These are phyloP conservation scores for Arabidopsis suecica DNA, from an alignment of 345 rosid genomes.

Conservation along the genomic window DNA sequence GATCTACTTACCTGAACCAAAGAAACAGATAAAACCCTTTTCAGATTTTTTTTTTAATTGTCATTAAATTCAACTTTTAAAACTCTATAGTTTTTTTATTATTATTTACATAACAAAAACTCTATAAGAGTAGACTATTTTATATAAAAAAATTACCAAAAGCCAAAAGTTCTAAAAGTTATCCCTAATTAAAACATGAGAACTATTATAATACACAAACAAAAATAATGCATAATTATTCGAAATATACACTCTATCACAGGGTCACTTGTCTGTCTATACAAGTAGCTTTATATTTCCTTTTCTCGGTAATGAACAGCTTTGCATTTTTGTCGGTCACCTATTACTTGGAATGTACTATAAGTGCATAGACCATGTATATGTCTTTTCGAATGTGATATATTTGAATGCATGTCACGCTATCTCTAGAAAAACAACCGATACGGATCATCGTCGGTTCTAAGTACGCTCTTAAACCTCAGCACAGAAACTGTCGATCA, in stretches of 20 bases:
- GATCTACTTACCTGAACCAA: too few relatives aligned
- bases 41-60: too few relatives aligned
- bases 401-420: slow-evolving; percentile 29
- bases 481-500: not conserved
- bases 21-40: too few relatives aligned
- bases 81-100: too few relatives aligned
- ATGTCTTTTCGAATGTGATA: slow-evolving; percentile 19
- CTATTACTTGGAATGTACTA: slow-evolving; percentile 1
- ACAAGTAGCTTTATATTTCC: not conserved
- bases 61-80: too few relatives aligned
- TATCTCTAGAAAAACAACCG: not conserved
- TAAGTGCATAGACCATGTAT: slow-evolving; percentile 15
- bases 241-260: not conserved
- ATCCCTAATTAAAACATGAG: too few relatives aligned
- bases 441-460: not conserved
- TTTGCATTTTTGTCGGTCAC: slow-evolving; percentile 29
- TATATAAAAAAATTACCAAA: too few relatives aligned
- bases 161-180: too few relatives aligned
- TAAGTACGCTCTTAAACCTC: not conserved
- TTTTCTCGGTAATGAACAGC: not conserved
- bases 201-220: too few relatives aligned
- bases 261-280: not conserved
- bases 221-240: too few relatives aligned
- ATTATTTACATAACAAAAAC: too few relatives aligned
- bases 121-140: too few relatives aligned